Percentiles rank a stretch among this genome's conserved stretches.
These are phyloP conservation scores for Ophiognomonia clavigignenti-juglandacearum DNA, from an alignment of 2,329 filamentous ascomycete species.

Conservation along the genomic window DNA sequence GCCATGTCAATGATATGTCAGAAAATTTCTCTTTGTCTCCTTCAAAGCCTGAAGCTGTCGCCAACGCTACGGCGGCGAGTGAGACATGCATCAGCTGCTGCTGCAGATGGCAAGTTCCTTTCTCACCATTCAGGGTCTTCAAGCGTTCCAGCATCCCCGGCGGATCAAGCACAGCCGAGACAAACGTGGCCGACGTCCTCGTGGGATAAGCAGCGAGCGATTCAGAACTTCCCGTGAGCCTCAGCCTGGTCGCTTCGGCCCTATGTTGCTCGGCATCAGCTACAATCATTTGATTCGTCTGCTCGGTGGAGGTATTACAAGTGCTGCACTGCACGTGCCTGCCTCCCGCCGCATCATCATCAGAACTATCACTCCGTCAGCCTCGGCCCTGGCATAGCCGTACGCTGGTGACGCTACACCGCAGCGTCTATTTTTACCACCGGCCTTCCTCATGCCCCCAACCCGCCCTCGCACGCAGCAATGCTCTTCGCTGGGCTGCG, in stretches of 20 bases:
- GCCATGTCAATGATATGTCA: too few species aligned
- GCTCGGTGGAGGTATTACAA: too few species aligned
- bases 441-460: background rate
- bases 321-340: too few species aligned
- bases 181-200: too few species aligned
- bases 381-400: slow-evolving; percentile 11
- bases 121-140: too few species aligned
- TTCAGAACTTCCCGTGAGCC: background rate
- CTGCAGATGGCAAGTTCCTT: background rate
- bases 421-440: slow-evolving; percentile 6
- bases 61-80: too few species aligned
- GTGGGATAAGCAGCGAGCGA: too few species aligned
- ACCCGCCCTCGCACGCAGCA: background rate
- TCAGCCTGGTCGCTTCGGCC: slow-evolving; percentile 6
- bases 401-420: slow-evolving; percentile 7
- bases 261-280: background rate
- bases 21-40: too few species aligned
- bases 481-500: background rate
- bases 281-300: too few species aligned
- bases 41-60: too few species aligned
- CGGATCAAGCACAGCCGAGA: background rate
- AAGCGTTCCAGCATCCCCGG: too few species aligned
- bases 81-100: background rate
- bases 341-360: too few species aligned
- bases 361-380: slow-evolving; percentile 12